phyloP scores from a whole-genome alignment of 1,139 yeast genomes.

The Nakaseomyces uthaithaninus region DNA sequence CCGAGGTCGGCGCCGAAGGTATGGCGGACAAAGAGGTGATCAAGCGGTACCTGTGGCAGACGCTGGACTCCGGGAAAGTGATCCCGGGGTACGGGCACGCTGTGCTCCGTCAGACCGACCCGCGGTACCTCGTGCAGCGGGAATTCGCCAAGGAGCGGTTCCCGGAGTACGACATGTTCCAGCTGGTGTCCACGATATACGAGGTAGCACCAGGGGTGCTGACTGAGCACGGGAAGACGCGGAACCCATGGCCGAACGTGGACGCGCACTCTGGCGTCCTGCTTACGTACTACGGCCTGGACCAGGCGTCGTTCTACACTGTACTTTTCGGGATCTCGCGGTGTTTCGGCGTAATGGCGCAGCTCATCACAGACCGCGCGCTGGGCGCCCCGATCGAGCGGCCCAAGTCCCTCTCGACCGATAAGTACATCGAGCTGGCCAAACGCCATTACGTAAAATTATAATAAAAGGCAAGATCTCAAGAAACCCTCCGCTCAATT shows the following conservation, averaged over 20 bases:
- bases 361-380: constrained; percentile 92
- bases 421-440: constrained; percentile 38
- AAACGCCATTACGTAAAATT: constrained; percentile 25
- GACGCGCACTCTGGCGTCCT: constrained; percentile 97
- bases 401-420: constrained; percentile 87
- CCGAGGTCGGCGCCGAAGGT: constrained; percentile 31
- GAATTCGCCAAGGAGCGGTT: constrained; percentile 93
- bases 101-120: constrained; percentile 39
- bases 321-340: constrained; percentile 97
- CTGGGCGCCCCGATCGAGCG: constrained; percentile 93
- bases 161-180: constrained; percentile 92
- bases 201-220: constrained; percentile 94
- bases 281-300: constrained; percentile 93
- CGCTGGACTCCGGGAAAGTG: constrained; percentile 36
- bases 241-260: constrained; percentile 98
- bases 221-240: constrained; percentile 95
- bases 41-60: constrained; percentile 34
- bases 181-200: constrained; percentile 81
- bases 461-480: not conserved
- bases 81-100: constrained; percentile 43
- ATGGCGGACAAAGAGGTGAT: constrained; percentile 28
- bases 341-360: constrained; percentile 96
- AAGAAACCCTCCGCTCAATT: too few species aligned
- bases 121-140: constrained; percentile 89
- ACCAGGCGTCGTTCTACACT: constrained; percentile 93